Conservation (phyloP, 139 green algal genomes). For the Chlamydomonas sphaeroides region DNA sequence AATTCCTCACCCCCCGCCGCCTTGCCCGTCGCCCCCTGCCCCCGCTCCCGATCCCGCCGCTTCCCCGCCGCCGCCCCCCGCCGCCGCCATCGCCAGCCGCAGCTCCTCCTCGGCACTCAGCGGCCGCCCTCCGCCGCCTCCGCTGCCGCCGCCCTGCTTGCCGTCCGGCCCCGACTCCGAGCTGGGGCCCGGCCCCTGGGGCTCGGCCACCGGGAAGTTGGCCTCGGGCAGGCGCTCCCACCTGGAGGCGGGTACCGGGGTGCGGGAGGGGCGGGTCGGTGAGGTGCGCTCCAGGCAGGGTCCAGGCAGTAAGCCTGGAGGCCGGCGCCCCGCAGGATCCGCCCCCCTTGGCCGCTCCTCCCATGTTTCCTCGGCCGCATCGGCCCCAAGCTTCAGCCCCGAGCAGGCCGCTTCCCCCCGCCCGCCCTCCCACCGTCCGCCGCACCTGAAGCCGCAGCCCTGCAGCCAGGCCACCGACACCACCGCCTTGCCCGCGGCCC, state of each 20-base stretch:
- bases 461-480: constrained; percentile 32
- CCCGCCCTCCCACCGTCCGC: background rate
- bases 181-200: too few species aligned
- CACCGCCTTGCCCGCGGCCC: constrained; percentile 5
- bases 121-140: background rate
- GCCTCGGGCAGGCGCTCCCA: constrained; percentile 17
- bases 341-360: too few species aligned
- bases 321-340: too few species aligned
- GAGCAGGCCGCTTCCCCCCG: background rate
- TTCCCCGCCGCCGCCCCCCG: background rate
- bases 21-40: too few species aligned
- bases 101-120: constrained; percentile 18
- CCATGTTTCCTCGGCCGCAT: too few species aligned
- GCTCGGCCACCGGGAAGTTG: background rate
- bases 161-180: background rate
- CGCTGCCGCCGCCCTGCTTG: background rate
- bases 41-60: too few species aligned
- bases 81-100: background rate
- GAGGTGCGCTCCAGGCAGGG: background rate
- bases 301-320: too few species aligned
- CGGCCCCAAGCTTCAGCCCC: background rate
- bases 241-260: background rate
- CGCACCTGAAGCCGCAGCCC: constrained; percentile 26
- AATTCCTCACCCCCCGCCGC: too few species aligned
- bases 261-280: too few species aligned